A percentile compares a stretch with the other conserved stretches of the same genome.
Conservation (phyloP, 768 basidiomycete genomes). For the Hypsizygus marmoreus region DNA sequence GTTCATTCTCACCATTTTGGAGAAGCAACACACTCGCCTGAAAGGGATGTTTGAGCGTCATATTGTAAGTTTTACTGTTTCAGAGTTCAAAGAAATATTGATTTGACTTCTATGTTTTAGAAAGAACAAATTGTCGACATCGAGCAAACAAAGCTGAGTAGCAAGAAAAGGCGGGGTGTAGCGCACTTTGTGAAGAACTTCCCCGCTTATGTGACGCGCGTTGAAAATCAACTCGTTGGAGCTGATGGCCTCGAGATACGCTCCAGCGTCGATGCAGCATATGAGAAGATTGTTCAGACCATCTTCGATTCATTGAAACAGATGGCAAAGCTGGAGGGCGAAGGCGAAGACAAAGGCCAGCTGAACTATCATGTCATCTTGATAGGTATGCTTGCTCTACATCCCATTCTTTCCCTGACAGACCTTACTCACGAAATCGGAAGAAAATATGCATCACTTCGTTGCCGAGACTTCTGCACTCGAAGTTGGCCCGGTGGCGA, state of each 20-base stretch:
- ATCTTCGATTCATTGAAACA: slow-evolving; percentile 95
- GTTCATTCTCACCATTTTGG: slow-evolving; percentile 71
- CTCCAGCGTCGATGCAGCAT: slow-evolving; percentile 73
- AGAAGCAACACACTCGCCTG: slow-evolving; percentile 81
- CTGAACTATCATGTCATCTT: slow-evolving; percentile 95
- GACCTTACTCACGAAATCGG: slow-evolving; percentile 1
- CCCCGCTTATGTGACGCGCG: slow-evolving; percentile 79
- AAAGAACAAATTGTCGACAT: slow-evolving; percentile 85
- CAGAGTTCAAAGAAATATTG: not conserved
- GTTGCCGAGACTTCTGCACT: slow-evolving; percentile 78
- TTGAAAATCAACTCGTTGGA: slow-evolving; percentile 83
- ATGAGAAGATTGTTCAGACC: slow-evolving; percentile 83
- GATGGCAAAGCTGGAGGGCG: slow-evolving; percentile 94
- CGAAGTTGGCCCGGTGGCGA: slow-evolving; percentile 60
- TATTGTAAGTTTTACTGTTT: slow-evolving; percentile 45
- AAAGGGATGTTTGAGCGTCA: slow-evolving; percentile 79
- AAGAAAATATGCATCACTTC: slow-evolving; percentile 98
- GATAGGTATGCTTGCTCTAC: slow-evolving; percentile 63
- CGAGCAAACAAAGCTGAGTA: slow-evolving; percentile 87
- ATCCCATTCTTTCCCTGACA: not conserved
- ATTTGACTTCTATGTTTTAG: slow-evolving; percentile 37
- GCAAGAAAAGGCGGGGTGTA: slow-evolving; percentile 91
- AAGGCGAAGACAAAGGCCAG: slow-evolving; percentile 94
- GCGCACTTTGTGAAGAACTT: slow-evolving; percentile 92
- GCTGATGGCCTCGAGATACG: slow-evolving; percentile 80